phyloP scores from a whole-genome alignment of 768 basidiomycete species.

The Lactifluus piperatus region DNA sequence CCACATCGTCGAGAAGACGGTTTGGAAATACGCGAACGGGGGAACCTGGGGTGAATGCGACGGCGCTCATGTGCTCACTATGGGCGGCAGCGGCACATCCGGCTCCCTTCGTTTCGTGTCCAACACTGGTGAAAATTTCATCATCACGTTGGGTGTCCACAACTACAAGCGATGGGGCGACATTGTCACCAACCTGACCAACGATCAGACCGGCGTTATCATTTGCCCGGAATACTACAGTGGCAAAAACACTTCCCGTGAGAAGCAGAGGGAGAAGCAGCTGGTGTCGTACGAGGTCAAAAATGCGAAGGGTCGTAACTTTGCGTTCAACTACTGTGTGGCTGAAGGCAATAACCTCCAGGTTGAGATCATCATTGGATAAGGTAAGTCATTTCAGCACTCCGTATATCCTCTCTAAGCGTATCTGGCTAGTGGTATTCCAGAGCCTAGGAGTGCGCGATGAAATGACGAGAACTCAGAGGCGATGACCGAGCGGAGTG shows the following conservation, averaged over 20 bases:
- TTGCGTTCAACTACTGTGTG: not conserved
- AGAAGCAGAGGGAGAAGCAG: not conserved
- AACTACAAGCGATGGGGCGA: constrained; percentile 35
- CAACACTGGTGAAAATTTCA: constrained; percentile 27
- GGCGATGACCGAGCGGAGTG: too few species aligned
- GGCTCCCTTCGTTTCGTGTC: constrained; percentile 30
- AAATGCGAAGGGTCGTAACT: not conserved
- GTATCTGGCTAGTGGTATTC: not conserved
- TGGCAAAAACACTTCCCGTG: not conserved
- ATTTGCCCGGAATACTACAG: constrained; percentile 5
- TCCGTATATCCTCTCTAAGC: not conserved
- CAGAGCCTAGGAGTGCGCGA: not conserved
- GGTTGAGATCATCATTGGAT: not conserved
- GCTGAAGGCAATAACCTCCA: not conserved
- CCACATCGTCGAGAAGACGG: constrained; percentile 28
- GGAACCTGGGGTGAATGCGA: constrained; percentile 23
- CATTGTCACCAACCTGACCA: constrained; percentile 27
- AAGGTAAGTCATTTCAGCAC: not conserved
- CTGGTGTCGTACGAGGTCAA: not conserved
- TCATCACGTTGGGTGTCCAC: constrained; percentile 33
- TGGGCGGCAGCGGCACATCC: constrained; percentile 34
- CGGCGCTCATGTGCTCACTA: constrained; percentile 25
- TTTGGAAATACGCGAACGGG: constrained; percentile 27
- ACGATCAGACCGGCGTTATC: not conserved
- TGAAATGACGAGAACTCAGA: not conserved